Percentiles rank a stretch among this genome's conserved stretches.
These are phyloP conservation scores for Penicillium parvum DNA, from an alignment of 495 filamentous ascomycete species.

Conservation along the genomic window DNA sequence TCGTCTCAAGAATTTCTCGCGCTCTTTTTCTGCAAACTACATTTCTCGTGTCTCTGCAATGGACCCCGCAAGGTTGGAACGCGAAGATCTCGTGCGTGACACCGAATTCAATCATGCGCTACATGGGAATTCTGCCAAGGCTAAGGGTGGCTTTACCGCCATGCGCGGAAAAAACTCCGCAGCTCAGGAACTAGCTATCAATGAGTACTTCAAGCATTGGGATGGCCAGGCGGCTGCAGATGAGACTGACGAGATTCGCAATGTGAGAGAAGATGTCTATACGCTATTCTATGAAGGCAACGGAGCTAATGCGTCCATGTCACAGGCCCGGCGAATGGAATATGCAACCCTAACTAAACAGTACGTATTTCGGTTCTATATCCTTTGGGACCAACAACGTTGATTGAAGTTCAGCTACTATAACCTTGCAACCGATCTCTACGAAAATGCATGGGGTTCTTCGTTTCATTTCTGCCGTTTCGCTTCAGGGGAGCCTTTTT, in stretches of 20 bases:
- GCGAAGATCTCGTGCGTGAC: slow-evolving; percentile 84
- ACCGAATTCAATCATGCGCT: slow-evolving; percentile 87
- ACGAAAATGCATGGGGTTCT: slow-evolving; percentile 94
- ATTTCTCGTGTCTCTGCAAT: too few species aligned
- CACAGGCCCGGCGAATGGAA: slow-evolving; percentile 73
- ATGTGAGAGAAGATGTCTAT: slow-evolving; percentile 45
- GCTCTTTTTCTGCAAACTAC: too few species aligned
- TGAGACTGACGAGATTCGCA: slow-evolving; percentile 78
- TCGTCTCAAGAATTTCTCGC: too few species aligned
- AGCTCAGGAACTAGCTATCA: slow-evolving; percentile 83
- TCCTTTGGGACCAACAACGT: slow-evolving; percentile 11
- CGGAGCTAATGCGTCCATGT: not conserved
- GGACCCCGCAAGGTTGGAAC: slow-evolving; percentile 71
- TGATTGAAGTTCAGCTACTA: slow-evolving; percentile 87
- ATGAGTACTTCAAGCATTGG: slow-evolving; percentile 99
- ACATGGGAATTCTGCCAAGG: slow-evolving; percentile 78
- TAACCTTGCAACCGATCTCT: slow-evolving; percentile 94
- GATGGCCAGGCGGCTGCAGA: slow-evolving; percentile 77
- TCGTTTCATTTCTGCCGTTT: slow-evolving; percentile 99
- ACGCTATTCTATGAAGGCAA: not conserved
- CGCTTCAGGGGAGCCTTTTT: slow-evolving; percentile 80
- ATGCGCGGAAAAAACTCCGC: slow-evolving; percentile 79
- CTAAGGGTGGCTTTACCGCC: slow-evolving; percentile 68
- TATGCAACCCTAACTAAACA: slow-evolving; percentile 95
- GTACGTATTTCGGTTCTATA: slow-evolving; percentile 47